Percentiles rank a stretch among this genome's conserved stretches.
Conservation (phyloP, 306 rosid species). For the Carpinus viminea region DNA sequence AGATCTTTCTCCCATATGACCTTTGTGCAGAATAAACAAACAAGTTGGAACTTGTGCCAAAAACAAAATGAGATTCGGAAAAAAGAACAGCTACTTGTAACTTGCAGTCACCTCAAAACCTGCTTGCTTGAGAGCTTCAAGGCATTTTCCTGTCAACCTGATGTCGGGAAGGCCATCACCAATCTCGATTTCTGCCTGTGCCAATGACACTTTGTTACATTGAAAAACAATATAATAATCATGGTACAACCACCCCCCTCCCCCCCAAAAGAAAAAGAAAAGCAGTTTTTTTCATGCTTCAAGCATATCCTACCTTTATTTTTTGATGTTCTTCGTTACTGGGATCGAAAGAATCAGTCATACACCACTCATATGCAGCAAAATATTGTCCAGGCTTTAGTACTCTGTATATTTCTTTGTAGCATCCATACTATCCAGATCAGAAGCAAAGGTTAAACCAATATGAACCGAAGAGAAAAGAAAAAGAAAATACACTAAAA, state of each 20-base stretch:
- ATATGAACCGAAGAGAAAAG: slow-evolving; percentile 11
- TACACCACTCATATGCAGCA: slow-evolving; percentile 99
- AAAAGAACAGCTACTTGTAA: slow-evolving; percentile 8
- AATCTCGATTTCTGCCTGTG: slow-evolving; percentile 89
- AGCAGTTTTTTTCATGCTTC: slow-evolving; percentile 6
- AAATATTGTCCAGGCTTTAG: slow-evolving; percentile 89
- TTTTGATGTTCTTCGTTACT: slow-evolving; percentile 70
- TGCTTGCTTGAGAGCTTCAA: slow-evolving; percentile 89
- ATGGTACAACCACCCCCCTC: background rate
- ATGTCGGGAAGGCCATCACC: slow-evolving; percentile 98
- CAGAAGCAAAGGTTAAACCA: slow-evolving; percentile 21
- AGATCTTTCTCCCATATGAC: slow-evolving; percentile 89
- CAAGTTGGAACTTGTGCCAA: slow-evolving; percentile 2
- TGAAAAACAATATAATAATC: background rate
- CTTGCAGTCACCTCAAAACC: slow-evolving; percentile 82
- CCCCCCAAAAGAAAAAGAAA: background rate
- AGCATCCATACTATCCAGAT: slow-evolving; percentile 73
- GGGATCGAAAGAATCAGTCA: slow-evolving; percentile 86
- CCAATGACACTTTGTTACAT: background rate
- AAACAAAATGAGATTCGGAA: slow-evolving; percentile 6
- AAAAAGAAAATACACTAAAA: background rate
- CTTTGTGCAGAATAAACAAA: slow-evolving; percentile 37
- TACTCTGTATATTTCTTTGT: slow-evolving; percentile 88
- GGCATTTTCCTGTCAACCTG: slow-evolving; percentile 78
- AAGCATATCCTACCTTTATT: slow-evolving; percentile 58